These are phyloP conservation scores for Jaapia argillacea DNA, from an alignment of 768 basidiomycete species.

Conservation along the genomic window DNA sequence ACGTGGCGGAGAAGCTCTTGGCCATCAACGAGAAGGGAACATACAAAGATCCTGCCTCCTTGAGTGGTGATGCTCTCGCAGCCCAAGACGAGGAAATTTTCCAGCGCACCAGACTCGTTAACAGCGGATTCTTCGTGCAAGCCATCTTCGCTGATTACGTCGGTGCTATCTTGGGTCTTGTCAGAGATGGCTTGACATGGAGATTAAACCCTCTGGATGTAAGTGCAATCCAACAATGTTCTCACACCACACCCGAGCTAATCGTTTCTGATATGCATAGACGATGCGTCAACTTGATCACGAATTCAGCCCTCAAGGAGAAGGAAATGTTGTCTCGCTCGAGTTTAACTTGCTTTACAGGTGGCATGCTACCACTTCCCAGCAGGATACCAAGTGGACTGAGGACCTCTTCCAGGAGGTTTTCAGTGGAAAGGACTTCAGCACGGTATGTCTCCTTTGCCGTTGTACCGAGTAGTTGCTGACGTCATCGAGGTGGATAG, in stretches of 20 bases:
- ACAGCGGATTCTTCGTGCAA: conserved; percentile 63
- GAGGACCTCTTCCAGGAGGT: conserved; percentile 31
- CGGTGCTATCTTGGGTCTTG: conserved; percentile 61
- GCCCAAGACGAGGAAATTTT: conserved; percentile 73
- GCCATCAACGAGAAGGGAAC: conserved; percentile 57
- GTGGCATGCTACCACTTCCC: conserved; percentile 59
- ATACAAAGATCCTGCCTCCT: conserved; percentile 20
- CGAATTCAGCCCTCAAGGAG: conserved; percentile 46
- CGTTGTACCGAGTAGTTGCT: no score
- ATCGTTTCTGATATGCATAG: no score
- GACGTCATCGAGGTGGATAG: conserved; percentile 2
- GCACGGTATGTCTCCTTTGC: conserved; percentile 23
- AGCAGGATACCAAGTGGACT: conserved; percentile 47
- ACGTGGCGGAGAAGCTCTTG: conserved; percentile 54
- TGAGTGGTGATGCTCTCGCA: conserved; percentile 10
- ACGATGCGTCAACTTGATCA: conserved; percentile 40
- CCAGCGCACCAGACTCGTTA: conserved; percentile 61
- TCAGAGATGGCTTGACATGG: conserved; percentile 55
- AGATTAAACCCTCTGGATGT: conserved; percentile 61
- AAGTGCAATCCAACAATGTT: conserved; percentile 4
- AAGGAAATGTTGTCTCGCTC: conserved; percentile 67
- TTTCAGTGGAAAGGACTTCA: conserved; percentile 31
- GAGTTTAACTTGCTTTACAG: conserved; percentile 53
- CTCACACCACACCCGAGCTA: no score
- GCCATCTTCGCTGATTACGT: conserved; percentile 68